phyloP scores from a whole-genome alignment of 2,329 filamentous ascomycete genomes.

The Pseudocercospora macadamiae region DNA sequence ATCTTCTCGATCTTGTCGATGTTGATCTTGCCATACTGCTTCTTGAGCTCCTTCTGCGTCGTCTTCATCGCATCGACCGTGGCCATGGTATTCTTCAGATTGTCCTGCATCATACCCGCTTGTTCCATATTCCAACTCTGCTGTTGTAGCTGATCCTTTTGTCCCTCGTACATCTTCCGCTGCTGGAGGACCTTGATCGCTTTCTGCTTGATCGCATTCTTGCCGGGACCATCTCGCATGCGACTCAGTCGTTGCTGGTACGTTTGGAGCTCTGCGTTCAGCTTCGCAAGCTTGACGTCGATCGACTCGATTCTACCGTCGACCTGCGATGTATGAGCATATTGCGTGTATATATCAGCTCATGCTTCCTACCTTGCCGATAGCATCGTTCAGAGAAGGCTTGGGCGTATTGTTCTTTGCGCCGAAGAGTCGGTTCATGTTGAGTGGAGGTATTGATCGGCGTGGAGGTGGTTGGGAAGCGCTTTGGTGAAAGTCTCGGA shows the following conservation, averaged over 20 bases:
- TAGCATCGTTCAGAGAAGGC: constrained; percentile 81
- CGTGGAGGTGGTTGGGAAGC: too few relatives aligned
- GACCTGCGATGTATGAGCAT: constrained; percentile 55
- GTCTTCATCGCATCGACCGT: constrained; percentile 97
- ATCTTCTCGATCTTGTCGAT: constrained; percentile 96
- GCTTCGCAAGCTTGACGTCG: constrained; percentile 90
- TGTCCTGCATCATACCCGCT: constrained; percentile 97
- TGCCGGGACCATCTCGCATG: constrained; percentile 95
- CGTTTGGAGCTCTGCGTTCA: constrained; percentile 85
- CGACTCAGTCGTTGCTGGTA: constrained; percentile 87
- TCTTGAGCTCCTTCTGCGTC: constrained; percentile 87
- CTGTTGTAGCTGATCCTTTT: constrained; percentile 89
- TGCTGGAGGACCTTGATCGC: constrained; percentile 92
- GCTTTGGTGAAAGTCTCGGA: too few relatives aligned
- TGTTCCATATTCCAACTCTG: constrained; percentile 99
- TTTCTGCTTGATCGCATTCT: constrained; percentile 89
- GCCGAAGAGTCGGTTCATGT: constrained; percentile 96
- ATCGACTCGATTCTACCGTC: constrained; percentile 82
- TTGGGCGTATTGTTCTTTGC: constrained; percentile 84
- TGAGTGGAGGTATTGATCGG: constrained; percentile 38
- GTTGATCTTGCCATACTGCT: constrained; percentile 96
- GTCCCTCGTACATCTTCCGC: constrained; percentile 89
- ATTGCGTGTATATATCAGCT: constrained; percentile 3
- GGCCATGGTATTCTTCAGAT: constrained; percentile 97
- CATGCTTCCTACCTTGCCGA: constrained; percentile 65